These are phyloP conservation scores for Venturiaceae sp. DNA, from an alignment of 2,329 filamentous ascomycete species.

Conservation along the genomic window DNA sequence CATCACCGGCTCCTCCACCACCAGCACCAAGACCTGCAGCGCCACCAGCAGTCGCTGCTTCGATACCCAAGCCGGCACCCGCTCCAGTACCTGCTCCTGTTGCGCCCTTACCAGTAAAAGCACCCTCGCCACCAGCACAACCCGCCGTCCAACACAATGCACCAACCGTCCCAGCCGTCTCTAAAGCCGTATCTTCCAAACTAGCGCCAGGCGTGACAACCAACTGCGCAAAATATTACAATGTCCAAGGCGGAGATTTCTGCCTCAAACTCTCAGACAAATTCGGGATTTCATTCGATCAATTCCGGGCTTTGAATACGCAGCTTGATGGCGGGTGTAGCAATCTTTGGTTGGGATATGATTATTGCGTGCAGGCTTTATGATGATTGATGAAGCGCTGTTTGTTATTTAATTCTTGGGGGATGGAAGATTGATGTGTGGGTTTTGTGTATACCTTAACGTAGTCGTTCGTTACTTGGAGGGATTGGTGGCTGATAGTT, in stretches of 20 bases:
- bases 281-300: conserved; percentile 17
- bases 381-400: neutral
- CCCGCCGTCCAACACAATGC: neutral
- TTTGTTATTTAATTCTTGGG: neutral
- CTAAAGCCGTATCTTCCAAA: conserved; percentile 1
- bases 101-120: neutral
- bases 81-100: neutral
- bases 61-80: neutral
- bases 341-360: conserved; percentile 27
- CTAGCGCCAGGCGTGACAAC: conserved; percentile 8
- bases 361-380: conserved; percentile 21
- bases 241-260: conserved; percentile 19
- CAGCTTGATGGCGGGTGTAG: conserved; percentile 20
- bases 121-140: neutral
- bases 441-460: too few relatives aligned
- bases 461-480: too few relatives aligned
- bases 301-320: conserved; percentile 21
- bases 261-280: conserved; percentile 19
- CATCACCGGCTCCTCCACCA: neutral
- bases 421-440: too few relatives aligned
- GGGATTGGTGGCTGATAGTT: too few relatives aligned
- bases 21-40: conserved; percentile 4
- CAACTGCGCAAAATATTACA: conserved; percentile 22
- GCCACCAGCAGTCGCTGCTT: conserved; percentile 3
- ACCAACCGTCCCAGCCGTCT: neutral